Conservation (phyloP, 2,329 filamentous ascomycete genomes). For the Phoma sp. region DNA sequence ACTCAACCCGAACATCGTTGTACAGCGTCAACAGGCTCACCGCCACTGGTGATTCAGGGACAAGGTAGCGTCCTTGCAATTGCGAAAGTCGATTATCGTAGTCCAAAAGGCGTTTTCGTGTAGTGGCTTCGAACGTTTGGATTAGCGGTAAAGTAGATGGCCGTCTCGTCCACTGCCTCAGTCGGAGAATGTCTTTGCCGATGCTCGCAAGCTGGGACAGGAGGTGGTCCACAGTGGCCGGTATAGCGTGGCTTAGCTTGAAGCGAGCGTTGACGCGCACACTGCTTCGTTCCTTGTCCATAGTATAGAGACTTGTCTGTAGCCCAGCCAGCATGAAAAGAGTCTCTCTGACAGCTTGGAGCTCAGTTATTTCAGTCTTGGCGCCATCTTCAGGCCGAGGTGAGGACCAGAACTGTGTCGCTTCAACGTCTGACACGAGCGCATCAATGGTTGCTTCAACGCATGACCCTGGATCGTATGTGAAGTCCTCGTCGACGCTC, state of each 20-base stretch:
- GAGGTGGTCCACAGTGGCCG: constrained; percentile 45
- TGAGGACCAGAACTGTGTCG: constrained; percentile 58
- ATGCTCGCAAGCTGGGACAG: constrained; percentile 56
- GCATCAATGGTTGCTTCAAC: constrained; percentile 38
- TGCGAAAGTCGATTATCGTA: constrained; percentile 67
- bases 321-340: constrained; percentile 87
- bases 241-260: constrained; percentile 49
- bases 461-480: constrained; percentile 42
- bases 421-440: constrained; percentile 50
- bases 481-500: constrained; percentile 49
- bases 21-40: constrained; percentile 73
- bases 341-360: constrained; percentile 76
- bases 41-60: constrained; percentile 60
- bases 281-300: constrained; percentile 40
- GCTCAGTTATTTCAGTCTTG: constrained; percentile 66
- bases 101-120: constrained; percentile 62
- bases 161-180: constrained; percentile 59
- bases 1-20: constrained; percentile 61
- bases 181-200: constrained; percentile 56
- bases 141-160: constrained; percentile 53
- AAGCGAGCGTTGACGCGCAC: constrained; percentile 49
- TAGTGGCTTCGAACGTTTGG: constrained; percentile 73
- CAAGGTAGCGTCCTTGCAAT: constrained; percentile 68
- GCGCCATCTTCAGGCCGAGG: constrained; percentile 14
- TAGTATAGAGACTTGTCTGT: constrained; percentile 72